A percentile compares a stretch with the other conserved stretches of the same genome.
These are phyloP conservation scores for Daphne laureola DNA, from an alignment of 441 rosid species.

Conservation along the genomic window DNA sequence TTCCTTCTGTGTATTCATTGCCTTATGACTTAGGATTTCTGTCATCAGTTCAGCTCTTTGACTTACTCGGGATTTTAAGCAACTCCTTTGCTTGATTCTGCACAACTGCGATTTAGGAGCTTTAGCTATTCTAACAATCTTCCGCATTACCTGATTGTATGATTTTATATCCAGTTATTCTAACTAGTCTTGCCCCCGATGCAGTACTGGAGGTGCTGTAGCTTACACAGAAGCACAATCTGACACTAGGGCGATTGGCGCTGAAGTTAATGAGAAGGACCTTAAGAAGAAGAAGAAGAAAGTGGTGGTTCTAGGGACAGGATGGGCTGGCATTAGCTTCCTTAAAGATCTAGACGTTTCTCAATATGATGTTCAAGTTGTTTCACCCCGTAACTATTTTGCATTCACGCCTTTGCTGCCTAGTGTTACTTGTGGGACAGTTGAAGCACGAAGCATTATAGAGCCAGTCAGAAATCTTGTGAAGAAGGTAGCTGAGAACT, in stretches of 20 bases:
- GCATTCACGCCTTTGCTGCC: constrained; percentile 73
- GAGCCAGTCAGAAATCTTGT: constrained; percentile 83
- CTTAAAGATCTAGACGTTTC: constrained; percentile 70
- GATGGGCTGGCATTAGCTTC: constrained; percentile 69
- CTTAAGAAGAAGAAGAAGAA: constrained; percentile 39
- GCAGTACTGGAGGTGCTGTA: constrained; percentile 58
- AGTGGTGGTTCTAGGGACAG: constrained; percentile 64
- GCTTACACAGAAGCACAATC: constrained; percentile 54
- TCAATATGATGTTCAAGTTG: constrained; percentile 66
- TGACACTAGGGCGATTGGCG: constrained; percentile 15
- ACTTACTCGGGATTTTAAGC: not conserved
- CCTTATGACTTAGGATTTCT: not conserved
- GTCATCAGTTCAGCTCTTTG: not conserved
- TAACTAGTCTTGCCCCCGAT: constrained; percentile 10
- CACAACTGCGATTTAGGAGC: too few species aligned
- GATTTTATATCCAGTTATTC: not conserved
- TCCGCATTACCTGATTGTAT: not conserved
- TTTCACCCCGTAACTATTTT: constrained; percentile 89
- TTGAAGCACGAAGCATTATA: constrained; percentile 83
- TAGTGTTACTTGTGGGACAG: constrained; percentile 71
- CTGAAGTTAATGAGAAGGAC: constrained; percentile 22
- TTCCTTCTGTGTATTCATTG: not conserved
- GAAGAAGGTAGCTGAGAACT: constrained; percentile 49
- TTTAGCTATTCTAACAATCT: too few species aligned
- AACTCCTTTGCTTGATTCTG: not conserved